A percentile compares a stretch with the other conserved stretches of the same genome.
Evolutionary conservation across 1,284 basidiomycete species (phyloP).

Genomic region (Ustilago loliicola): DNA sequence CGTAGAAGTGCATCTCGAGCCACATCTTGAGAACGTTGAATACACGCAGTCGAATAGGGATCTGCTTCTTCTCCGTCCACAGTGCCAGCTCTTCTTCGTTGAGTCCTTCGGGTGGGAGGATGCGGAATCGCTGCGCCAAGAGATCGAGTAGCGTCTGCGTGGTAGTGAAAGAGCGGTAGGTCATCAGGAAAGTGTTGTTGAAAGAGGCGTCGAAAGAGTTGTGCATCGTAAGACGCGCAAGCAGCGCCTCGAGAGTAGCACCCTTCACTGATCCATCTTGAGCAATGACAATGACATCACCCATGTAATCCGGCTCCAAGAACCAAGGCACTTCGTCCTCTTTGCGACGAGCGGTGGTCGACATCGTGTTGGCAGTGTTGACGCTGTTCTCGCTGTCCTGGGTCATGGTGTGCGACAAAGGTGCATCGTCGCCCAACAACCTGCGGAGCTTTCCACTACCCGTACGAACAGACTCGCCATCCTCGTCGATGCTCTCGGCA

Average conservation of each 20-base stretch:
- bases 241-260: constrained; percentile 85
- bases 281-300: constrained; percentile 85
- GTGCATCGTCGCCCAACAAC: constrained; percentile 80
- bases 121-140: constrained; percentile 86
- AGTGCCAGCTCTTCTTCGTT: constrained; percentile 78
- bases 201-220: constrained; percentile 78
- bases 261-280: constrained; percentile 79
- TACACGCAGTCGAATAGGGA: constrained; percentile 78
- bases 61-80: constrained; percentile 91
- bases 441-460: constrained; percentile 72
- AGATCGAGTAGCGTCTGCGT: constrained; percentile 86
- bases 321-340: constrained; percentile 78
- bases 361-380: constrained; percentile 19
- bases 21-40: constrained; percentile 72
- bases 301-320: constrained; percentile 82
- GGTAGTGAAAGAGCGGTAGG: constrained; percentile 94
- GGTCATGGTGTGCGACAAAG: constrained; percentile 28
- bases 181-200: constrained; percentile 93
- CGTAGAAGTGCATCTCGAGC: constrained; percentile 71
- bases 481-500: constrained; percentile 43
- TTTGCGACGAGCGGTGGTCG: constrained; percentile 29
- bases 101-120: constrained; percentile 81
- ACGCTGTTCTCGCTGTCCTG: constrained; percentile 46
- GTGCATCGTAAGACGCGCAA: constrained; percentile 91
- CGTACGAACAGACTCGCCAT: constrained; percentile 28